Evolutionary conservation across 225 moss, liverwort and hornwort species (phyloP).

Genomic region (Straminergon stramineum): DNA sequence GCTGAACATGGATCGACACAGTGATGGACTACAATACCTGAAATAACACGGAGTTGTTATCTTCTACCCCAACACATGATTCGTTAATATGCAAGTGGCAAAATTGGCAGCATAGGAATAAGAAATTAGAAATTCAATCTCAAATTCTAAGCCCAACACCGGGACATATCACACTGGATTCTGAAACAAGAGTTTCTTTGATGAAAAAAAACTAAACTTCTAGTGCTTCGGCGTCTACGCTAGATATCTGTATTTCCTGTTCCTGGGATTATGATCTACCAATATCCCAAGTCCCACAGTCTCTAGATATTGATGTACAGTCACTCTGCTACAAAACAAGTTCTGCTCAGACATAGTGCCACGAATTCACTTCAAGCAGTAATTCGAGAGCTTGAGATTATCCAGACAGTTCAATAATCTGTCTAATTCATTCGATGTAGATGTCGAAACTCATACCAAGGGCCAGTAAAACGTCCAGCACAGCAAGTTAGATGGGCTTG

Average conservation of each 20-base stretch:
- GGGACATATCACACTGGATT: not conserved
- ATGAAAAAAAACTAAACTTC: not conserved
- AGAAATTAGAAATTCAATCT: not conserved
- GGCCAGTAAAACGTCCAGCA: not conserved
- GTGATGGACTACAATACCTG: not conserved
- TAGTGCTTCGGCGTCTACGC: not conserved
- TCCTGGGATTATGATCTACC: not conserved
- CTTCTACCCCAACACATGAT: not conserved
- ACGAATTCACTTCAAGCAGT: not conserved
- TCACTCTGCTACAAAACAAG: not conserved
- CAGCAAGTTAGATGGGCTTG: conserved; percentile 35
- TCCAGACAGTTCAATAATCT: not conserved
- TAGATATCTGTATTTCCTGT: not conserved
- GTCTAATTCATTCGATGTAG: not conserved
- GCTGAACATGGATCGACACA: not conserved
- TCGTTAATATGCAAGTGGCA: not conserved
- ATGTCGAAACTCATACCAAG: not conserved
- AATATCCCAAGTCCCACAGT: not conserved
- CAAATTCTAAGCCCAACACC: not conserved
- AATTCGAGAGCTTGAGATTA: not conserved
- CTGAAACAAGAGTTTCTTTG: not conserved
- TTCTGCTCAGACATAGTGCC: not conserved
- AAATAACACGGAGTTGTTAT: not conserved
- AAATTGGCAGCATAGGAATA: not conserved
- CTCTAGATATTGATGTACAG: not conserved